Base-by-base conservation (phyloP, 2,329 filamentous ascomycete genomes). In the Zopfia rhizophila region DNA sequence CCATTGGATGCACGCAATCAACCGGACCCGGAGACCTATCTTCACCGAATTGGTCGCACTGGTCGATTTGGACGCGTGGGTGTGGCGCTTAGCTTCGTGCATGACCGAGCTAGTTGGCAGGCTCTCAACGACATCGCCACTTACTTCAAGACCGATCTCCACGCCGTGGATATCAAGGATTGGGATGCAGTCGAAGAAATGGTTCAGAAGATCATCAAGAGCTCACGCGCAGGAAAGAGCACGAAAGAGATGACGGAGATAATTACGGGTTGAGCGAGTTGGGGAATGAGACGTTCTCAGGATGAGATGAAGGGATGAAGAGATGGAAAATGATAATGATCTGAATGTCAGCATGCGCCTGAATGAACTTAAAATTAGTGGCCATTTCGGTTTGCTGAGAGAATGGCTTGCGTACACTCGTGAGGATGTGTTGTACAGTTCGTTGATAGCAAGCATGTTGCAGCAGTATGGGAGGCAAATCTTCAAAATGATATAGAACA, bases 21-120 rank as follows among this genome's bases (percentile, higher is more conserved):
- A 22, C 89, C 93, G 11, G 94, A 99, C 67, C 86, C 86, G 33
- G 92, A 97, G 77, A 99, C 94, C 1, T 99, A 99, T 68, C 87
- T 99, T 36, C 94, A 99, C 80, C 89, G 94, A 69, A 99, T 99
- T 61, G 94, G 94, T 51, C 91, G 94, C 66, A 99, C 94, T 11
- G 94, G 94, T 55, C 90, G 94, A 58, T 99, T 99, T 63, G 94
- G 94, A 45, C 92, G 93, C 71, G 91, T 97, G 23, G 94, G 94
- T 65, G 94, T 97, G 60, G 92, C 90, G 47, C 92, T 99, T 68
- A 95, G 89, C 56, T 97, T 99, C 62, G 90, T 99, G 40, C 90
- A 91, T 60, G 91, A 95, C 74, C 85, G 86, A 68, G 83, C 83
- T 58, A 94, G 91, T 70, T 97, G 86, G 81, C 72, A 83, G 31